Evolutionary conservation across 176 grass and related monocot genomes (phyloP), one percentile per base, ranked within the genome.

Genomic region (Ensete glaucum): DNA sequence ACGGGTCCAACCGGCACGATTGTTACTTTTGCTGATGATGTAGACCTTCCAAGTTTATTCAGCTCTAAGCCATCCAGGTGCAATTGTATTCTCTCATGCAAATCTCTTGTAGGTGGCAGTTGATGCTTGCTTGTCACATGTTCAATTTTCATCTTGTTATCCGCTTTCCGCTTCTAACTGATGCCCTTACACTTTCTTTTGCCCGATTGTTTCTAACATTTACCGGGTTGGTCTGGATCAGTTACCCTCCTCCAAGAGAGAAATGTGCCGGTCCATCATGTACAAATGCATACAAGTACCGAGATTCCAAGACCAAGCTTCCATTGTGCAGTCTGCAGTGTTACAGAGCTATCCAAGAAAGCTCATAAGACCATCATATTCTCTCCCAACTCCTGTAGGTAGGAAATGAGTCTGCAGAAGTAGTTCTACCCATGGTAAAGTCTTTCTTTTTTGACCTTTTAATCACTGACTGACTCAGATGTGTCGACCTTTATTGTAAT

Each of bases 41-140:
- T 97, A 79, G 90, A 85, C 50, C 85, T 97, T 51, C 94, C 94
- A 53, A 90, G 83, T 82, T 87, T 97, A 81, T 91, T 97, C 79
- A 71, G 81, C 64, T 91, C 90, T 67, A 90, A 93, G 43, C 90
- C 85, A 12, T 76, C 75, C 77, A 89, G 82, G 94, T 93, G n/a
- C 24, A 54, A 1, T 81, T 48, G 0, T 27, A 24, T 65, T 21
- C 25, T 23, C 15, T 53, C 60, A 15, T 53, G 2, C 53, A 51
- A 49, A 20, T 49, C 17, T 71, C 34, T 43, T 5, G 34, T 43
- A 43, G 34, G 34, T 43, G 34, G 34, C 34, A 26, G 9, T 27
- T 2, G 10, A n/a, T 60, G 15, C 17, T 17, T 20, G 7, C 15
- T 43, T 43, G 34, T 43, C 34, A 6, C 34, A 6, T 43, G 34